phyloP scores from a whole-genome alignment of 768 basidiomycete genomes.

The Hemileccinum impolitum region DNA sequence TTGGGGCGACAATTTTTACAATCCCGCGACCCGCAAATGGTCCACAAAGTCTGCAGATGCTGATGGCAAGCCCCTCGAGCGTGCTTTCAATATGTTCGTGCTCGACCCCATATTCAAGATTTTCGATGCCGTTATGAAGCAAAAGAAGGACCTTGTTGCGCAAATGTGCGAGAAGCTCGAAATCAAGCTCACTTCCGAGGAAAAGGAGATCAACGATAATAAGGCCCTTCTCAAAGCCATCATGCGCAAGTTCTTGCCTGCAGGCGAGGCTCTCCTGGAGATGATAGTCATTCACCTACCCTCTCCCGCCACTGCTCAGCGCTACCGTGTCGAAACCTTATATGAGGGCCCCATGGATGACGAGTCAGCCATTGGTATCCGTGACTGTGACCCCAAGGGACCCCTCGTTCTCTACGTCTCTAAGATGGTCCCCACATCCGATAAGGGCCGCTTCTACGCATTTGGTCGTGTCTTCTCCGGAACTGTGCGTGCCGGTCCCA shows the following conservation, averaged over 20 bases:
- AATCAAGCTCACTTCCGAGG: conserved; percentile 80
- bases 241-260: conserved; percentile 99
- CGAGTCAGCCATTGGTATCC: conserved; percentile 97
- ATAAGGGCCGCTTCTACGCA: conserved; percentile 99
- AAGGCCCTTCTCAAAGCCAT: conserved; percentile 95
- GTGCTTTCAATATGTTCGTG: conserved; percentile 97
- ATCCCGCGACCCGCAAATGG: conserved; percentile 96
- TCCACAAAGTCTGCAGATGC: conserved; percentile 69
- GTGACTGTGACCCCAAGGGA: conserved; percentile 94
- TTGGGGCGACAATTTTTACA: conserved; percentile 99
- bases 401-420: conserved; percentile 98
- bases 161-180: conserved; percentile 96
- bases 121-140: conserved; percentile 99
- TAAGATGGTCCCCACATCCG: conserved; percentile 99
- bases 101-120: conserved; percentile 99
- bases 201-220: conserved; percentile 84
- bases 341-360: conserved; percentile 99
- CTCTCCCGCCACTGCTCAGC: conserved; percentile 94
- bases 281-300: conserved; percentile 99
- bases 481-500: conserved; percentile 94
- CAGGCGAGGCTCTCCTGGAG: conserved; percentile 96
- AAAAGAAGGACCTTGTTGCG: conserved; percentile 86
- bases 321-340: conserved; percentile 98
- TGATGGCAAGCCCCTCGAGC: conserved; percentile 90
- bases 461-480: conserved; percentile 99